Evolutionary conservation across 2,329 filamentous ascomycete species (phyloP).

Genomic region (Elsinoe perseae): DNA sequence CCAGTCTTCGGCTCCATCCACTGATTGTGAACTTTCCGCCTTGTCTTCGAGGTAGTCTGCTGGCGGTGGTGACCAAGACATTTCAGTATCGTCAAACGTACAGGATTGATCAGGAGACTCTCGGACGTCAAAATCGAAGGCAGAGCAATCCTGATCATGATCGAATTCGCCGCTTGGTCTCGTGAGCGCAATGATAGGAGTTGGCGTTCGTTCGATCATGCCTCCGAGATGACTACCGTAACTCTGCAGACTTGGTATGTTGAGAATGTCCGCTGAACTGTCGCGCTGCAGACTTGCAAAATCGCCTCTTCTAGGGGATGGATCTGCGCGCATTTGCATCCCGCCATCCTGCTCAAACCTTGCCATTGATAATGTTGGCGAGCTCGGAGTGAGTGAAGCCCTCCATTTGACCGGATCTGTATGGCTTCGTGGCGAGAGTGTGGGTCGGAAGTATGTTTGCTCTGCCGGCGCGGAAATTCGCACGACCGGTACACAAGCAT

Average conservation of each 20-base stretch:
- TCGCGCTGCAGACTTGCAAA: constrained; percentile 7
- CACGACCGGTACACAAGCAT: background rate
- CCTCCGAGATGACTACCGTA: constrained; percentile 20
- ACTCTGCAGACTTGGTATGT: constrained; percentile 32
- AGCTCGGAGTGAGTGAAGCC: constrained; percentile 35
- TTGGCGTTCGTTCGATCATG: constrained; percentile 2
- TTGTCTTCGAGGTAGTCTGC: background rate
- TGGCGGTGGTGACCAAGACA: constrained; percentile 10
- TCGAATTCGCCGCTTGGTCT: constrained; percentile 16
- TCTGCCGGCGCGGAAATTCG: constrained; percentile 2
- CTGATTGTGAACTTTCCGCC: background rate
- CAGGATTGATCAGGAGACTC: constrained; percentile 22
- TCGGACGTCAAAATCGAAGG: background rate
- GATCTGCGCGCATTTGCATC: background rate
- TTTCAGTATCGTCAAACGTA: constrained; percentile 1
- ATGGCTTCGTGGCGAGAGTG: constrained; percentile 31
- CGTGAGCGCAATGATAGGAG: constrained; percentile 16
- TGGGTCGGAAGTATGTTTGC: constrained; percentile 21
- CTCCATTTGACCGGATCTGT: constrained; percentile 29
- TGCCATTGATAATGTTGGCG: constrained; percentile 31
- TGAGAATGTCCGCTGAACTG: constrained; percentile 26
- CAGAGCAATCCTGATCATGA: background rate
- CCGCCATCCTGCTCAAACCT: constrained; percentile 13
- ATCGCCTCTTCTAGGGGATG: background rate
- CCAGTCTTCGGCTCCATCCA: background rate